Evolutionary conservation across 2,329 filamentous ascomycete species (phyloP), one percentile per base, ranked within the genome.

Genomic region (Cladophialophora immunda): DNA sequence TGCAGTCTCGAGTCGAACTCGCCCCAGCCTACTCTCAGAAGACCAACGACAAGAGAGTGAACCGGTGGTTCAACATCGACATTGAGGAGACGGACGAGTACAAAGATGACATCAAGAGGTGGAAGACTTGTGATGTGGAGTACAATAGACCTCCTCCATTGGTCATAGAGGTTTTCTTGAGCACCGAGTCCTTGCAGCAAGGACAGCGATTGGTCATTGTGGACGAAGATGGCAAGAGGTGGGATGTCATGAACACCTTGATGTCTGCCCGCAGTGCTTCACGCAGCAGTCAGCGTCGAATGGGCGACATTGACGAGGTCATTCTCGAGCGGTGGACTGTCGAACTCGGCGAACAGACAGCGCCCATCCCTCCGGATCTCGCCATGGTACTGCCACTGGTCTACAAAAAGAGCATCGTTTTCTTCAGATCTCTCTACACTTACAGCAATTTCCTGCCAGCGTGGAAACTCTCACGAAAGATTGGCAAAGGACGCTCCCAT

Each of bases 371-470:
- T 17, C 53, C 67, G n/a, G 85, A 89, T 66, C 78, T 88, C 59
- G 83, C 79, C 61, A 83, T 86, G 55, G 82, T 87, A 34, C 82
- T 98, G 59, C 93, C 95, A 15, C 94, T 92, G 60, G 89, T 97
- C 66, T 99, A 99, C 85, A 99, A 99, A 81, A 95, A 97, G 81
- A 93, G 92, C 73, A 97, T 99, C 70, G 91, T 98, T 72, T 89
- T 97, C 73, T 97, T 98, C 80, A 88, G 95, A 67, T 93, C 93
- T 1, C 85, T 99, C 54, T 97, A 92, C 78, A 88, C 92, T 58
- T 91, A 92, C 62, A 88, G 92, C 47, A 90, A 92, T 73, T 86
- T 97, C 68, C 82, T 97, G 68, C 95, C 95, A 2, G 89, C 91
- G 27, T 97, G 91, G 89, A 96, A 90, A 80, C 91, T 97, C 75